phyloP scores from a whole-genome alignment of 2,329 filamentous ascomycete species.

The Ceratocystis huliohia region DNA sequence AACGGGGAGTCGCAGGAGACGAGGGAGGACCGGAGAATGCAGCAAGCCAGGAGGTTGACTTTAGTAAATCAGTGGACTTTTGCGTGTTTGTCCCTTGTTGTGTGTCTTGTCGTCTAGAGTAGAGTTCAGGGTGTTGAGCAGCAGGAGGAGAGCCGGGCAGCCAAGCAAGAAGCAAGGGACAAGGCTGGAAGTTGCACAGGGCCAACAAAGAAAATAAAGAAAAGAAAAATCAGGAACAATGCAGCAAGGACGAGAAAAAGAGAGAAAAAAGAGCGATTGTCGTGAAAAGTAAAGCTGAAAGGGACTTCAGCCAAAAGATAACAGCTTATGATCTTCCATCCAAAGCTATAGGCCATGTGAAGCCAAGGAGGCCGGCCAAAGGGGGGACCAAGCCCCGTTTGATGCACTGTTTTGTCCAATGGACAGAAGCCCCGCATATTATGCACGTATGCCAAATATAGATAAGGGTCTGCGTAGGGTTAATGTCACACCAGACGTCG shows the following conservation, averaged over 20 bases:
- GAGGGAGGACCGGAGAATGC: background rate
- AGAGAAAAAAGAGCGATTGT: background rate
- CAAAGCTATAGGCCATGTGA: background rate
- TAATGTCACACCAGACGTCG: background rate
- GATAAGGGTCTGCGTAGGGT: background rate
- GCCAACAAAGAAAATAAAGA: background rate
- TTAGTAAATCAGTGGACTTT: background rate
- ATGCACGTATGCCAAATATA: background rate
- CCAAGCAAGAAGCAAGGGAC: background rate
- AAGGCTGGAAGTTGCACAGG: background rate
- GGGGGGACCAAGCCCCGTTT: background rate
- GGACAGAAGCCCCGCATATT: slow-evolving; percentile 3
- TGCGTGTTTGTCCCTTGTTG: background rate
- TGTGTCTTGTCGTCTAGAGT: background rate
- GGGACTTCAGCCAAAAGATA: background rate
- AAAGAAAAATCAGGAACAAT: background rate
- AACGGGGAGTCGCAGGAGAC: background rate
- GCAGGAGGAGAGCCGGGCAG: background rate
- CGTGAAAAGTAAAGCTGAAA: background rate
- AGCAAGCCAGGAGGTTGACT: background rate
- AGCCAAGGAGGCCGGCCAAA: background rate
- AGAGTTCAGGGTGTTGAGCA: background rate
- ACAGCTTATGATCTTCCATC: background rate
- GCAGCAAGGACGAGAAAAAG: background rate
- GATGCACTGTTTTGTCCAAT: slow-evolving; percentile 6